A percentile compares a stretch with the other conserved stretches of the same genome.
Conservation (phyloP, 352 stramenopile species). For the Phytophthora europaea region DNA sequence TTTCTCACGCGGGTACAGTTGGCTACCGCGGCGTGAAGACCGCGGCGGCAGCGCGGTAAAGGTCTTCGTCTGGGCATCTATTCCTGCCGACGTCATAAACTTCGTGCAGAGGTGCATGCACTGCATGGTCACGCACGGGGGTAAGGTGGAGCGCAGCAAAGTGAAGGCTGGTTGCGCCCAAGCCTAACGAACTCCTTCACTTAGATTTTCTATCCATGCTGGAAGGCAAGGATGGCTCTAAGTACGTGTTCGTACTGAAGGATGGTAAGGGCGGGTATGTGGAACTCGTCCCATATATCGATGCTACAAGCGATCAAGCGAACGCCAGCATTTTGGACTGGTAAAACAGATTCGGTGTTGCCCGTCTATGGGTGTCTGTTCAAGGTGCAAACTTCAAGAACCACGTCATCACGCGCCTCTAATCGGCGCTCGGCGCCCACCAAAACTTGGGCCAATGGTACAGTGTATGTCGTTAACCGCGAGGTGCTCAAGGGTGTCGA, state of each 20-base stretch:
- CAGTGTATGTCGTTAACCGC: slow-evolving; percentile 42
- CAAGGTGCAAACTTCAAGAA: not conserved
- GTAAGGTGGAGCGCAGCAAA: not conserved
- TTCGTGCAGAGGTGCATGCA: not conserved
- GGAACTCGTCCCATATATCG: not conserved
- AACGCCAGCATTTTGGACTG: not conserved
- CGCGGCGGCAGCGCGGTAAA: not conserved
- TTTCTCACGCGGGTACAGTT: not conserved
- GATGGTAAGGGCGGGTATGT: not conserved
- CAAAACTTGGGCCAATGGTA: slow-evolving; percentile 28
- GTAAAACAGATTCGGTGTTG: not conserved
- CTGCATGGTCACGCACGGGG: not conserved
- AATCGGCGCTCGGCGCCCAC: not conserved
- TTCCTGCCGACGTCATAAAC: not conserved
- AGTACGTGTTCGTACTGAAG: not conserved
- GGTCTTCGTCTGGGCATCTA: not conserved
- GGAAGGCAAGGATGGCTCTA: not conserved
- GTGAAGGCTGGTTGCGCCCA: not conserved
- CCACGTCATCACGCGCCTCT: not conserved
- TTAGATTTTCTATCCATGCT: not conserved
- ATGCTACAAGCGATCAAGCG: not conserved
- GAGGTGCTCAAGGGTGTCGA: slow-evolving; percentile 11
- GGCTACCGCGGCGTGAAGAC: not conserved
- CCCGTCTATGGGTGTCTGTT: not conserved
- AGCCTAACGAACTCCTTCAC: not conserved